Evolutionary conservation across 352 stramenopile species (phyloP).

Genomic region (Globisporangium paddicum): DNA sequence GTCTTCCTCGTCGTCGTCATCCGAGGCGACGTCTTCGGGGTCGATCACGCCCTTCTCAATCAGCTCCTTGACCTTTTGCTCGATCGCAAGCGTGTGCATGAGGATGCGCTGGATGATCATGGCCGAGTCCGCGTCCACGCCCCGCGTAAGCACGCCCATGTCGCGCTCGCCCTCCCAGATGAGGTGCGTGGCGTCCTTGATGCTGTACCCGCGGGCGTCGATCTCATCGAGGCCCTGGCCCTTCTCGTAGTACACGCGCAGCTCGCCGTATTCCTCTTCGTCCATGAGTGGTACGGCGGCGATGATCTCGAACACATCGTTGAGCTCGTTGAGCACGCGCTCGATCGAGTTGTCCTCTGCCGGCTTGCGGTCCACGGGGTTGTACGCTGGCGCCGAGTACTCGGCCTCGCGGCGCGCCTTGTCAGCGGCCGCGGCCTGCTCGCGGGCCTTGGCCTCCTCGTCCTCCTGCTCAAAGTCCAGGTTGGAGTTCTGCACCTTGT

Average conservation of each 20-base stretch:
- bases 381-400: conserved; percentile 44
- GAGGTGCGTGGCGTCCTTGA: conserved; percentile 40
- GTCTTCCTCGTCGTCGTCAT: no score
- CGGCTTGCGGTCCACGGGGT: conserved; percentile 35
- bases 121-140: conserved; percentile 54
- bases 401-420: conserved; percentile 34
- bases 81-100: conserved; percentile 62
- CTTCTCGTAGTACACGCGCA: conserved; percentile 56
- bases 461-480: conserved; percentile 59
- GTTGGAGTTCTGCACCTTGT: conserved; percentile 59
- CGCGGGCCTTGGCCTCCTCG: conserved; percentile 32
- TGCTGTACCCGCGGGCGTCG: conserved; percentile 44
- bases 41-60: conserved; percentile 20
- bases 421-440: conserved; percentile 28
- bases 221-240: conserved; percentile 61
- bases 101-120: conserved; percentile 71
- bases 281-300: conserved; percentile 65
- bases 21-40: conserved; percentile 1
- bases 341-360: conserved; percentile 57
- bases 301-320: conserved; percentile 69
- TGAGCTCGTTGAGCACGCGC: conserved; percentile 44
- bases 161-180: conserved; percentile 76
- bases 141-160: conserved; percentile 34
- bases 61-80: conserved; percentile 52
- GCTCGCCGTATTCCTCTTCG: conserved; percentile 54